Evolutionary conservation across 2,329 filamentous ascomycete species (phyloP).

Genomic region (Cytospora mali): DNA sequence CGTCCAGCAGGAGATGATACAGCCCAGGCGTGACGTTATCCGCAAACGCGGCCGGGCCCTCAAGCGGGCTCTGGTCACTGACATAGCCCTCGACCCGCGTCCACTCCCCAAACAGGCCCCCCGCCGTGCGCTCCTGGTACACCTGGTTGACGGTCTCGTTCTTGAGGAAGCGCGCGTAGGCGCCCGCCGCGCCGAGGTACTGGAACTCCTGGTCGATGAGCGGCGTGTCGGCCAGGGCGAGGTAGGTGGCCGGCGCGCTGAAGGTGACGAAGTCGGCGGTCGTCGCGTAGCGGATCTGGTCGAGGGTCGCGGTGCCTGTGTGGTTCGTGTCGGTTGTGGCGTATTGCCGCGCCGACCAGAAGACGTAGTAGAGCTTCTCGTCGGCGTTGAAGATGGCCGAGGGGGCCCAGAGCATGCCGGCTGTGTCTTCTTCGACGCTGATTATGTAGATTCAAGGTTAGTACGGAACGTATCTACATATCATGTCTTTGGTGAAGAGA

Average conservation of each 20-base stretch:
- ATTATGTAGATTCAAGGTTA: not conserved
- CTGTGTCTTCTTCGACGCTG: conserved; percentile 39
- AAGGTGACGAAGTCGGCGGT: conserved; percentile 54
- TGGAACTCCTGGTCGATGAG: conserved; percentile 55
- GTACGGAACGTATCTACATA: not conserved
- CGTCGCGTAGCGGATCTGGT: conserved; percentile 52
- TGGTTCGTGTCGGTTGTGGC: conserved; percentile 46
- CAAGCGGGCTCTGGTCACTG: conserved; percentile 35
- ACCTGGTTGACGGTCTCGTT: conserved; percentile 53
- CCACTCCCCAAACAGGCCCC: conserved; percentile 53
- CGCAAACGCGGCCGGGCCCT: conserved; percentile 43
- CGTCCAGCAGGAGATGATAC: conserved; percentile 48
- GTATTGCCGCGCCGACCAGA: conserved; percentile 53
- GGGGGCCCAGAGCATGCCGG: conserved; percentile 44
- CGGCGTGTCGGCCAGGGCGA: conserved; percentile 43
- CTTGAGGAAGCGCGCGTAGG: conserved; percentile 53
- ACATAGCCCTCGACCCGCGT: conserved; percentile 43
- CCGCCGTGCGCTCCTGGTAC: conserved; percentile 48
- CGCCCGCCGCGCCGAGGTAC: conserved; percentile 42
- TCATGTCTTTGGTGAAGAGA: no score
- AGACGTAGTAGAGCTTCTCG: conserved; percentile 47
- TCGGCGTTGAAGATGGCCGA: conserved; percentile 42
- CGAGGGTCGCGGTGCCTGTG: conserved; percentile 44
- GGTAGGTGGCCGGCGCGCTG: conserved; percentile 47
- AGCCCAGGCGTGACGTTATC: conserved; percentile 40